A percentile compares a stretch with the other conserved stretches of the same genome.
Evolutionary conservation across 2,329 filamentous ascomycete species (phyloP).

Genomic region (Fusarium liriodendri): DNA sequence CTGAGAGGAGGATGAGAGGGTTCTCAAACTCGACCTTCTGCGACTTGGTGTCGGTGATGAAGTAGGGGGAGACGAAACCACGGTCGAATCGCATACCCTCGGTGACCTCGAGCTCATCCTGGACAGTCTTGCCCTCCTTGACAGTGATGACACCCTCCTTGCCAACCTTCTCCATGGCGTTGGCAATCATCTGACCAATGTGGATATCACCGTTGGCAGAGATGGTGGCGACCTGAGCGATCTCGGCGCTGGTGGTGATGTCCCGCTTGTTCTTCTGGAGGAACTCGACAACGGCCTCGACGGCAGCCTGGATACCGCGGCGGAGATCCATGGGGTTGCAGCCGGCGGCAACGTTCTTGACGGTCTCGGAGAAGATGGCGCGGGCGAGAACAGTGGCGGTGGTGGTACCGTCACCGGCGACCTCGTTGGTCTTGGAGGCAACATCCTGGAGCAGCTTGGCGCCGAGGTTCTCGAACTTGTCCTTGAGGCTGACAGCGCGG

Average conservation of each 20-base stretch:
- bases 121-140: slow-evolving; percentile 99
- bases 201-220: slow-evolving; percentile 96
- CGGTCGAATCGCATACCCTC: slow-evolving; percentile 99
- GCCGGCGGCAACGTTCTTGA: slow-evolving; percentile 99
- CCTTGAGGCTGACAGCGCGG: slow-evolving; percentile 90
- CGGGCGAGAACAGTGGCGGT: slow-evolving; percentile 96
- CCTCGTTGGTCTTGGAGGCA: slow-evolving; percentile 99
- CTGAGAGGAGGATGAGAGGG: slow-evolving; percentile 95
- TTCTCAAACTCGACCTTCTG: slow-evolving; percentile 99
- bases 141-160: slow-evolving; percentile 99
- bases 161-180: slow-evolving; percentile 99
- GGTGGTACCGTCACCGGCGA: slow-evolving; percentile 97
- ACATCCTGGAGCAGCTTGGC: slow-evolving; percentile 97
- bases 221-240: slow-evolving; percentile 98
- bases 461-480: slow-evolving; percentile 99
- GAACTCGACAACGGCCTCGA: slow-evolving; percentile 93
- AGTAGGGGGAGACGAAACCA: slow-evolving; percentile 98
- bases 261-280: slow-evolving; percentile 96
- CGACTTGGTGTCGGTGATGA: slow-evolving; percentile 98
- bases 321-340: slow-evolving; percentile 99
- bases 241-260: slow-evolving; percentile 96
- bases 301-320: slow-evolving; percentile 95
- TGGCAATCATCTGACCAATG: slow-evolving; percentile 95
- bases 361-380: slow-evolving; percentile 99
- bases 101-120: slow-evolving; percentile 97